Base-by-base conservation (phyloP, 192 early-diverging fungal species). In the Coemansia erecta region DNA sequence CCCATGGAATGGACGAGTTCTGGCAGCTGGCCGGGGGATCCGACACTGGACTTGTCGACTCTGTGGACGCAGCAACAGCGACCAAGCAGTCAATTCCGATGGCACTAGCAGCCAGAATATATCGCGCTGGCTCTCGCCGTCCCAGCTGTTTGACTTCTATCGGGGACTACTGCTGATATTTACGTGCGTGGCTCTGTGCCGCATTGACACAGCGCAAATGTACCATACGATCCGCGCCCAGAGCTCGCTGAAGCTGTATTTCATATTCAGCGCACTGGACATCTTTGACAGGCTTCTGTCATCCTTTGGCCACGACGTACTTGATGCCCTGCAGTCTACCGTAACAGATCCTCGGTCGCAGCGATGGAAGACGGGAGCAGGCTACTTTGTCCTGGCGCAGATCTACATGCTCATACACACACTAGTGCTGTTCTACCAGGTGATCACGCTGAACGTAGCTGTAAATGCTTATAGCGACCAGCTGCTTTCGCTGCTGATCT, bases 191-290 rank as follows among this genome's bases (percentile, higher is more conserved):
- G 72, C 88, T 31, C 82, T 97, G 43, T 86, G 87, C 55, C 83
- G 81, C 15, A 84, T 97, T 23, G 95, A 99, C 67, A 86, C 93
- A 1, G 90, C 92, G 15, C 80, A 86, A 63, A 80, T 97, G 55
- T 99, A 99, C 82, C 95, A 98, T 76, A 85, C 87, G 40, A 92
- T 99, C 28, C 88, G 97, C 21, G 97, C 94, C 8, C 97, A 99
- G 72, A 86, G 92, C 50, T 87, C 89, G 15, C 89, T 99, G 65
- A 99, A 99, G 73, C 84, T 99, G 31, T 98, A 98, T 53, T 92
- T 98, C 47, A 97, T 99, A 35, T 98, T 94, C 64, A 97, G 95
- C 64, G 85, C 89, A 26, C 81, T 99, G 45, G 97, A 99, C 71
- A 89, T 94, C 35, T 91, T 90, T 60, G 97, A 99, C 74, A 88